Evolutionary conservation across 2,329 filamentous ascomycete genomes (phyloP), one percentile per base, ranked within the genome.

Genomic region (Alternaria gaisen): DNA sequence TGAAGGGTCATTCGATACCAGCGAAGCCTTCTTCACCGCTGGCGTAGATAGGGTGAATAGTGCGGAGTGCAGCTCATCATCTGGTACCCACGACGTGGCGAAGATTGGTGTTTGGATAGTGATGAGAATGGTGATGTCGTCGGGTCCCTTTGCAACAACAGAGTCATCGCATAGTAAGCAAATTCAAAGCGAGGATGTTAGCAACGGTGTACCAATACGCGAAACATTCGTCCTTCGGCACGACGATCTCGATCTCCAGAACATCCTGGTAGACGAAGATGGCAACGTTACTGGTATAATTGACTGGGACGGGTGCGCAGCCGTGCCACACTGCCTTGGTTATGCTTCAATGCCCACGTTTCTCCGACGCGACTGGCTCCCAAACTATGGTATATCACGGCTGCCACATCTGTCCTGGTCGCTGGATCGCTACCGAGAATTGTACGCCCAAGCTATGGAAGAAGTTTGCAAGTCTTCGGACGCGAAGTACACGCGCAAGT

Each of bases 221-320:
- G 52, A 44, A 42, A 56, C 64, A 0, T 75, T 75, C 32, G 64
- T 66, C 1, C 63, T 74, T 2, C 53, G 47, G 9, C 72, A 73
- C 48, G 34, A 56, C 2, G 72, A 75, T 24, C 58, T 74, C n/a
- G 60, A 71, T 20, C 56, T 68, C 1, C 67, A 73, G 14, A 74
- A 74, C 46, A 69, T 75, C 32, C 48, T 72, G 1, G 63, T 68
- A 11, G 64, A 70, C 40, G 38, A 53, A 2, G 22, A 44, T 0
- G 68, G 69, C 3, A 59, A 69, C 12, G 60, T 73, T 0, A 69
- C 65, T 11, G 72, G 67, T 5, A 67, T 76, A 12, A 58, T 75
- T 11, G 66, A 70, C 50, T 70, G 68, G 66, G 68, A 69, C 32
- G 43, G 53, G n/a, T 61, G 53, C 10, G 38, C 42, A n/a, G 34